Conservation (phyloP, 2,329 filamentous ascomycete species). For the Cyphellophora attinorum region DNA sequence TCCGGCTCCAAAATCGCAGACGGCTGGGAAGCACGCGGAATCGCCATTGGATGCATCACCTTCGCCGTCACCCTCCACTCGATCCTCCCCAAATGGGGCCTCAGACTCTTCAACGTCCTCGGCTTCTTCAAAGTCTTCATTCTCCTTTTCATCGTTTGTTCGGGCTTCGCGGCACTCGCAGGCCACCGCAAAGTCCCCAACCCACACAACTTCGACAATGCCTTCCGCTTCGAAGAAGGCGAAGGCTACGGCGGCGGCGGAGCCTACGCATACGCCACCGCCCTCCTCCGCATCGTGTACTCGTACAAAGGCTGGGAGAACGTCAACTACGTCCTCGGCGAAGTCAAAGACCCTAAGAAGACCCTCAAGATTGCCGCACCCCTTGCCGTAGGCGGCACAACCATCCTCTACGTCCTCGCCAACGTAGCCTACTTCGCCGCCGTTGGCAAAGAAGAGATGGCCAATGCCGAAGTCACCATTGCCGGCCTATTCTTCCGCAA, state of each 20-base stretch:
- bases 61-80: slow-evolving; percentile 38
- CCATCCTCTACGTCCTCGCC: slow-evolving; percentile 47
- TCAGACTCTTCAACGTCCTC: slow-evolving; percentile 39
- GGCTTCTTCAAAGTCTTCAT: slow-evolving; percentile 41
- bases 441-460: slow-evolving; percentile 45
- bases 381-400: slow-evolving; percentile 42
- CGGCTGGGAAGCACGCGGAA: slow-evolving; percentile 40
- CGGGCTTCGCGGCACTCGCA: slow-evolving; percentile 28
- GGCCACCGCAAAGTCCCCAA: slow-evolving; percentile 1
- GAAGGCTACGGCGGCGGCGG: slow-evolving; percentile 21
- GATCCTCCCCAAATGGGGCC: slow-evolving; percentile 33
- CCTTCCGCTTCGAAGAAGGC: slow-evolving; percentile 20
- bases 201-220: slow-evolving; percentile 29
- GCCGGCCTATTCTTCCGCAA: slow-evolving; percentile 50
- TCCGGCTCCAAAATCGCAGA: slow-evolving; percentile 23
- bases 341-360: slow-evolving; percentile 46
- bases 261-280: slow-evolving; percentile 18
- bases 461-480: slow-evolving; percentile 43
- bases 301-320: slow-evolving; percentile 38
- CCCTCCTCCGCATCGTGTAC: slow-evolving; percentile 22
- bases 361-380: slow-evolving; percentile 50
- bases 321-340: slow-evolving; percentile 48
- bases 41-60: slow-evolving; percentile 39
- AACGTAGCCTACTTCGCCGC: slow-evolving; percentile 55
- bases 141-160: slow-evolving; percentile 37